Percentiles rank a stretch among this genome's conserved stretches.
Conservation (phyloP, 192 early-diverging fungal genomes). For the Coemansia aciculifera region DNA sequence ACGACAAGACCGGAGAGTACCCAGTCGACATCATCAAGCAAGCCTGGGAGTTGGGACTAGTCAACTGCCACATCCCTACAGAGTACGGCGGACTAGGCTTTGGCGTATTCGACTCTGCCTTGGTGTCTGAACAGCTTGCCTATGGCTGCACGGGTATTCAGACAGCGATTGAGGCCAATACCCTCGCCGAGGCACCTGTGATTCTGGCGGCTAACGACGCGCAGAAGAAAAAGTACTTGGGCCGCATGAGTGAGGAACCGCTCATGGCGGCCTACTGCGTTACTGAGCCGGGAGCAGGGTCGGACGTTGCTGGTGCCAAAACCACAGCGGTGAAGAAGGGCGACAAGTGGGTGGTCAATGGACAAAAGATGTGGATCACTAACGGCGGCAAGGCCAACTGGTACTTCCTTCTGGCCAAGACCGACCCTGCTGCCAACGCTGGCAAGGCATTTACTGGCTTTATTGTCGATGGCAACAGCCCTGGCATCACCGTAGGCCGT, state of each 20-base stretch:
- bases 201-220: constrained; percentile 83
- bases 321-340: constrained; percentile 74
- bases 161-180: constrained; percentile 97
- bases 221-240: constrained; percentile 96
- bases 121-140: constrained; percentile 90
- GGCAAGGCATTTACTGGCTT: constrained; percentile 94
- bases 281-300: constrained; percentile 77
- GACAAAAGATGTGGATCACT: constrained; percentile 98
- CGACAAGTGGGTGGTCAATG: constrained; percentile 80
- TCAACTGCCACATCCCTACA: constrained; percentile 87
- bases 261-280: constrained; percentile 94
- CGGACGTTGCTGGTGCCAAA: constrained; percentile 71
- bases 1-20: constrained; percentile 93
- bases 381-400: constrained; percentile 96
- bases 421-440: constrained; percentile 73
- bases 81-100: constrained; percentile 86
- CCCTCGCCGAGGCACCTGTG: constrained; percentile 87
- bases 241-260: constrained; percentile 94
- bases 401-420: constrained; percentile 93
- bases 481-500: constrained; percentile 87
- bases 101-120: constrained; percentile 81
- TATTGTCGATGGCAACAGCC: constrained; percentile 88
- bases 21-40: constrained; percentile 79
- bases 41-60: constrained; percentile 91
- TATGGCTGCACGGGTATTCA: constrained; percentile 95